A percentile compares a stretch with the other conserved stretches of the same genome.
Evolutionary conservation across 2,329 filamentous ascomycete genomes (phyloP).

Genomic region (Zopfia rhizophila): DNA sequence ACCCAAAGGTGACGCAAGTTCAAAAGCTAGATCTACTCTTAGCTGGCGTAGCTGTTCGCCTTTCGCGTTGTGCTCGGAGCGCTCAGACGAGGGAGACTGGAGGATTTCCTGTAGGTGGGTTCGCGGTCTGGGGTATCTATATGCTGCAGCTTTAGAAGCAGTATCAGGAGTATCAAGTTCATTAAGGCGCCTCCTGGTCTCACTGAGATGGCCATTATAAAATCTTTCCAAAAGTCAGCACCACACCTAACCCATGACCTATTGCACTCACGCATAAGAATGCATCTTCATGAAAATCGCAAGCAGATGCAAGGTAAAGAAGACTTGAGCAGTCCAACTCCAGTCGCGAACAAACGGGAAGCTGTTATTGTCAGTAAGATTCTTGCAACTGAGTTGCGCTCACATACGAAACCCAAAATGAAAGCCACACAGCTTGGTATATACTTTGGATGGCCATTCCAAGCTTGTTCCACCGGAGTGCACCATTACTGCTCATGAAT

Average conservation of each 20-base stretch:
- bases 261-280: conserved; percentile 73
- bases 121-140: conserved; percentile 72
- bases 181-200: conserved; percentile 82
- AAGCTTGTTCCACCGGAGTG: conserved; percentile 76
- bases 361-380: conserved; percentile 42
- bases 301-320: conserved; percentile 89
- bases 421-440: conserved; percentile 82
- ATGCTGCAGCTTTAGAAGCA: conserved; percentile 74
- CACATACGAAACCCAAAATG: conserved; percentile 77
- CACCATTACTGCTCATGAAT: conserved; percentile 66
- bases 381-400: background rate
- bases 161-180: conserved; percentile 82
- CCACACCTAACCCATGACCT: background rate
- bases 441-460: conserved; percentile 87
- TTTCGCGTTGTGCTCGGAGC: conserved; percentile 54
- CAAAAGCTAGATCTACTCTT: conserved; percentile 86
- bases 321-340: conserved; percentile 98
- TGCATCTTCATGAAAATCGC: conserved; percentile 99
- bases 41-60: conserved; percentile 67
- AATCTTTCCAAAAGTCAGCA: conserved; percentile 61
- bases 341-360: conserved; percentile 87
- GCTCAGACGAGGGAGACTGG: conserved; percentile 54
- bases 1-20: conserved; percentile 90
- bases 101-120: conserved; percentile 66
- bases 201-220: conserved; percentile 94